A percentile compares a stretch with the other conserved stretches of the same genome.
Conservation (phyloP, 2,329 filamentous ascomycete genomes). For the Mycosphaerelloides madeirae region DNA sequence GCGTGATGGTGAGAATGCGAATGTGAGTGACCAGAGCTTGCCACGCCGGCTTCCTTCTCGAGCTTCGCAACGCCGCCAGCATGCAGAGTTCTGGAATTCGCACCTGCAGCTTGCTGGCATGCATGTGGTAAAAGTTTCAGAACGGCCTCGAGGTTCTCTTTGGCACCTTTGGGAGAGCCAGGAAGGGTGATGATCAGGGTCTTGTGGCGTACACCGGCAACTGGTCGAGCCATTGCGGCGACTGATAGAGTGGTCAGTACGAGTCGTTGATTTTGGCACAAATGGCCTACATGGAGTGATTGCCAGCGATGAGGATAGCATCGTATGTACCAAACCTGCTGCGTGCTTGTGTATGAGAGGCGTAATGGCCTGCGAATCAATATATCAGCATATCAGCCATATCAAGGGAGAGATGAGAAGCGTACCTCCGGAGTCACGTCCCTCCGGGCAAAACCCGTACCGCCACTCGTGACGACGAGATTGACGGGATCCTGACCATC, state of each 20-base stretch:
- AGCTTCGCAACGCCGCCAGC: conserved; percentile 75
- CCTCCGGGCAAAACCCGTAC: conserved; percentile 82
- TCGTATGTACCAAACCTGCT: conserved; percentile 87
- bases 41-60: conserved; percentile 69
- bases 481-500: conserved; percentile 60
- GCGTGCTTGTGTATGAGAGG: conserved; percentile 79
- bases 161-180: conserved; percentile 90
- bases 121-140: conserved; percentile 90
- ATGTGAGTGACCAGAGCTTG: conserved; percentile 25
- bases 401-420: conserved; percentile 4
- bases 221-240: conserved; percentile 92
- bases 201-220: conserved; percentile 78
- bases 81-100: conserved; percentile 74
- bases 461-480: conserved; percentile 81
- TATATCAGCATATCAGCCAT: neutral
- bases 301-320: conserved; percentile 77
- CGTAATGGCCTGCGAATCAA: conserved; percentile 59
- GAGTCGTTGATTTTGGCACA: conserved; percentile 13
- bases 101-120: conserved; percentile 81
- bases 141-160: conserved; percentile 84
- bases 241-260: conserved; percentile 51
- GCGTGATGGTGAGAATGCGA: conserved; percentile 44
- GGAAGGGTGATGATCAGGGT: conserved; percentile 84
- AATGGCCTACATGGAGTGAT: conserved; percentile 77
- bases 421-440: conserved; percentile 84